Conservation (phyloP, 2,329 filamentous ascomycete species). For the Colletotrichum aenigma region DNA sequence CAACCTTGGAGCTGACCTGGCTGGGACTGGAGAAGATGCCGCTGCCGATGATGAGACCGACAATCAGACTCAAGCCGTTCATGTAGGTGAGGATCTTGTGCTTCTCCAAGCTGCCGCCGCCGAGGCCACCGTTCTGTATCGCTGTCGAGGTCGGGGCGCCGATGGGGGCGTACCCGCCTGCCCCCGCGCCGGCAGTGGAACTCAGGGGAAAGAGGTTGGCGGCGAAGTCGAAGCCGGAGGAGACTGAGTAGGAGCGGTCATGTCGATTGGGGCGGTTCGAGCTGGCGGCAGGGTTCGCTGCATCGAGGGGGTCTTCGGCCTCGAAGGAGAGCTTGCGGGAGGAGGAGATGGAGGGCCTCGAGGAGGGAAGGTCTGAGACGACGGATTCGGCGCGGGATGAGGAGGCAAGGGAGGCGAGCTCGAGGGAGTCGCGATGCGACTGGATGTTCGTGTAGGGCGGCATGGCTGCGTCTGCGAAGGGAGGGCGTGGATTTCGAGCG, state of each 20-base stretch:
- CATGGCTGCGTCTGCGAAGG: slow-evolving; percentile 7
- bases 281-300: slow-evolving; percentile 55
- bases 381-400: slow-evolving; percentile 69
- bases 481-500: neutral
- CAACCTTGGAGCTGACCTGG: slow-evolving; percentile 89
- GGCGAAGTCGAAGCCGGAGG: slow-evolving; percentile 95
- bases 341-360: slow-evolving; percentile 87
- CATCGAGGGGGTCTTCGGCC: slow-evolving; percentile 79
- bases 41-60: slow-evolving; percentile 93
- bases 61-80: slow-evolving; percentile 88
- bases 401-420: slow-evolving; percentile 93
- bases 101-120: slow-evolving; percentile 86
- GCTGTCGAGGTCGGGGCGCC: slow-evolving; percentile 62
- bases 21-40: slow-evolving; percentile 96
- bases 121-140: slow-evolving; percentile 57
- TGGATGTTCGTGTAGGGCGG: slow-evolving; percentile 49
- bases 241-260: slow-evolving; percentile 82
- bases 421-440: slow-evolving; percentile 80
- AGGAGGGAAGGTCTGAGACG: slow-evolving; percentile 68
- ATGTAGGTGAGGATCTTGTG: slow-evolving; percentile 95
- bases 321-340: slow-evolving; percentile 89
- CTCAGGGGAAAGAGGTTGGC: slow-evolving; percentile 90
- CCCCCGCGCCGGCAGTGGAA: slow-evolving; percentile 71
- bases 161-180: slow-evolving; percentile 82
- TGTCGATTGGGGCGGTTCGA: slow-evolving; percentile 47